Conservation (phyloP, 148 eudicot genomes). For the Rhododendron williamsianum region DNA sequence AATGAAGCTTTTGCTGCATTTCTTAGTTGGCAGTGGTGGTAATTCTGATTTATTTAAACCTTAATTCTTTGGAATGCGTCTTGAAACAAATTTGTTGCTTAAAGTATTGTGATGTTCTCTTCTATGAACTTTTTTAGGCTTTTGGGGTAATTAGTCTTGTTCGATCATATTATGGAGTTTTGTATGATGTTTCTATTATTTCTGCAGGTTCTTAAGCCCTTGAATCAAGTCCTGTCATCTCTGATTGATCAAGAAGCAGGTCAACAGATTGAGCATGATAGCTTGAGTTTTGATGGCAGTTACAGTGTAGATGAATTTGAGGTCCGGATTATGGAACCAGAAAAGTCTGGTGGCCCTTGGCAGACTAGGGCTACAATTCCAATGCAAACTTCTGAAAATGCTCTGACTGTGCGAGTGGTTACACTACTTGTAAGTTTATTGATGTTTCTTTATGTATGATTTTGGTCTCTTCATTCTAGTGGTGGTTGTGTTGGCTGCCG, state of each 20-base stretch:
- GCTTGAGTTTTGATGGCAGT: constrained; percentile 58
- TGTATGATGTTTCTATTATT: not conserved
- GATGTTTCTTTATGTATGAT: not conserved
- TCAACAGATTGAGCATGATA: constrained; percentile 77
- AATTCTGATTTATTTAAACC: not conserved
- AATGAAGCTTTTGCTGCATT: not conserved
- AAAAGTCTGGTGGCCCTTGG: constrained; percentile 87
- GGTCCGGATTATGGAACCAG: constrained; percentile 86
- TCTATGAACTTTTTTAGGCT: not conserved
- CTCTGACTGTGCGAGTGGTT: constrained; percentile 86
- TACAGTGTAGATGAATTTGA: constrained; percentile 90
- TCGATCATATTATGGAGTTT: not conserved
- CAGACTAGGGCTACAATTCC: constrained; percentile 87
- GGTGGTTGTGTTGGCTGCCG: not conserved
- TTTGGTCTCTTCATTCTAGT: constrained; percentile 5
- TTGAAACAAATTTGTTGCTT: not conserved
- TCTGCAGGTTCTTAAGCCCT: constrained; percentile 73
- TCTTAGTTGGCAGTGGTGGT: not conserved
- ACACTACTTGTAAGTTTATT: constrained; percentile 63
- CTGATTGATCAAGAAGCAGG: constrained; percentile 85
- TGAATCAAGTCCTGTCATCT: constrained; percentile 91
- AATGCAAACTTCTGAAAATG: constrained; percentile 96
- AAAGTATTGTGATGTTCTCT: not conserved
- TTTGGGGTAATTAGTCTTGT: not conserved
- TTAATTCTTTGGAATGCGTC: not conserved